Base-by-base conservation (phyloP, 495 filamentous ascomycete species). In the Wilcoxina mikolae region DNA sequence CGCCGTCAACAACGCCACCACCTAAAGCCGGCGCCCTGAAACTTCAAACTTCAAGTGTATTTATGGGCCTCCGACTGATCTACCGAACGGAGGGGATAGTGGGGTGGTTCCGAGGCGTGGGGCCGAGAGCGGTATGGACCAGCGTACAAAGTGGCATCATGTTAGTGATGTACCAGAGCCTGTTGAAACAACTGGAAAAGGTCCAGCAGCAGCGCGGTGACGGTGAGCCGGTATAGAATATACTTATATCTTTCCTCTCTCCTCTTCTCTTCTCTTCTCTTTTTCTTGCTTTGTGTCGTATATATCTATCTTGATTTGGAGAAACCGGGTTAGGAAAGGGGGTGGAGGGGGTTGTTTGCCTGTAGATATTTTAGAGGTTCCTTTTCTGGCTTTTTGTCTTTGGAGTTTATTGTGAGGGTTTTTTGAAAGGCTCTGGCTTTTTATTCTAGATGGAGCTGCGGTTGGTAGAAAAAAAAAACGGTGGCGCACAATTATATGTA, bases 131-230 rank as follows among this genome's bases (percentile, higher is more conserved):
- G 53, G 87, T 95, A n/a, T 98, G 91, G 91, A 96, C 91, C 45
- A 93, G 87, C 65, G 84, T 95, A 46, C 91, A 98, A 70, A 91
- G 85, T 63, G 85, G 90, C 23, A 94, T 88, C 47, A 98, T 98
- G 91, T 70, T 98, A 61, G 87, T 98, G 53, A 72, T 95, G 69
- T 98, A 98, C 68, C 93, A 96, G 69, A 81, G 78, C 53, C 71
- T 98, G 47, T 67, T 96, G 62, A 81, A 83, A 65, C 44, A 48
- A 26, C 39, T 65, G 49, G 57, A 65, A 28, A 55, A 47, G 22
- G 60, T 41, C 24, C 15, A 15, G 24, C 46, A 2, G 2, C 23
- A 2, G n/a, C 7, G 27, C 7, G 35, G 35, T 27, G 45, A 27
- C 9, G 45, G 45, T 23, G 46, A 49, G 20, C 46, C 46, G 12